These are phyloP conservation scores for Areca catechu DNA, from an alignment of 176 grass and related monocot genomes.

Conservation along the genomic window DNA sequence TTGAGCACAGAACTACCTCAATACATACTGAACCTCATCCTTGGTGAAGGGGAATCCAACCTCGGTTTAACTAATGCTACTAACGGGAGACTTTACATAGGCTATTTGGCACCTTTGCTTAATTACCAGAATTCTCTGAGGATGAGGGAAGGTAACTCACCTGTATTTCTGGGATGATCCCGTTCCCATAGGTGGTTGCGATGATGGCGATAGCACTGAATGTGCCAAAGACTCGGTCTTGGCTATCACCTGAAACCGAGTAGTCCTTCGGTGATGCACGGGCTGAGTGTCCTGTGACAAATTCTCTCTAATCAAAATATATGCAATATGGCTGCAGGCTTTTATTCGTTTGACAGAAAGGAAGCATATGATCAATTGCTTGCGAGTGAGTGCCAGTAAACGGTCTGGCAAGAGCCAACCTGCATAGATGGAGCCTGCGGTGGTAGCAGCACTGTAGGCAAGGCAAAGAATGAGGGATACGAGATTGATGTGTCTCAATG, in stretches of 20 bases:
- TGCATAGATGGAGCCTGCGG: conserved; percentile 66
- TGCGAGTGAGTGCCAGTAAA: no score
- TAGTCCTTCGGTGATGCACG: conserved; percentile 44
- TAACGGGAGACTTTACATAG: no score
- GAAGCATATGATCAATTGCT: no score
- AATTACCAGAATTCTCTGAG: no score
- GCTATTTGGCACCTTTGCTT: no score
- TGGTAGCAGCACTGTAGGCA: conserved; percentile 68
- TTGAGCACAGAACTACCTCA: no score
- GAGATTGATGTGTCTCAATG: conserved; percentile 77
- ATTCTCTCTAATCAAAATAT: no score
- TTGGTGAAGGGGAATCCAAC: no score
- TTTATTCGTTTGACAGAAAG: no score
- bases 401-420: conserved; percentile 8
- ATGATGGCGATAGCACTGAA: conserved; percentile 82
- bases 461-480: conserved; percentile 57
- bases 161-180: conserved; percentile 92
- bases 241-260: conserved; percentile 34
- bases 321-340: no score
- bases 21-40: no score
- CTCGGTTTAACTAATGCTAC: no score
- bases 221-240: conserved; percentile 44
- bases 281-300: conserved; percentile 33
- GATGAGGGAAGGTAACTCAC: conserved; percentile 6
- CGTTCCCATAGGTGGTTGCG: conserved; percentile 82